These are phyloP conservation scores for Sarocladium kiliense DNA, from an alignment of 2,329 filamentous ascomycete species.

Conservation along the genomic window DNA sequence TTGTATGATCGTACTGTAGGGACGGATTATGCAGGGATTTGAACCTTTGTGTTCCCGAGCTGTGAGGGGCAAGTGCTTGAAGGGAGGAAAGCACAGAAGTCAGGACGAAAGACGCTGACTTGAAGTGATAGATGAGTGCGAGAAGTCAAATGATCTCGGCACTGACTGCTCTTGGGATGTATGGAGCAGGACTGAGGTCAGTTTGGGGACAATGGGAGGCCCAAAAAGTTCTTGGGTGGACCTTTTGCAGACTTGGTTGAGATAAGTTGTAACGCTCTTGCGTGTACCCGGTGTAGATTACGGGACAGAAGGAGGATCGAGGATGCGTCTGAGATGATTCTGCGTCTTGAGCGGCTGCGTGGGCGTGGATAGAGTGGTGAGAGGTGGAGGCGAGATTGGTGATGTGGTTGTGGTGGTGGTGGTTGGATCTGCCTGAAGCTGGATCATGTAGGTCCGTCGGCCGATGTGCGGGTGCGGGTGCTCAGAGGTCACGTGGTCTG, in stretches of 20 bases:
- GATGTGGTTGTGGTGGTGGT: conserved; percentile 1
- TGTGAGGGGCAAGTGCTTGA: conserved; percentile 7
- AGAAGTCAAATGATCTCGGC: not conserved
- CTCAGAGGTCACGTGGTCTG: conserved; percentile 2
- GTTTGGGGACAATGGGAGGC: not conserved
- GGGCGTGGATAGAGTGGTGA: not conserved
- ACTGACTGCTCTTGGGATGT: not conserved
- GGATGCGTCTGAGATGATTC: conserved; percentile 1
- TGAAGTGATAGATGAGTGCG: not conserved
- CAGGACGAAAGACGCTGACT: not conserved
- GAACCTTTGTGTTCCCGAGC: not conserved
- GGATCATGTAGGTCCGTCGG: conserved; percentile 2
- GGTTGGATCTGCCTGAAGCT: not conserved
- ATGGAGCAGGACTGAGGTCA: conserved; percentile 5
- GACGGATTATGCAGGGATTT: not conserved
- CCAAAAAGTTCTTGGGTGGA: conserved; percentile 9
- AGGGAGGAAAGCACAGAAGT: not conserved
- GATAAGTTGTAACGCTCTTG: not conserved
- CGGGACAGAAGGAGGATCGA: not conserved
- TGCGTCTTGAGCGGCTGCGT: not conserved
- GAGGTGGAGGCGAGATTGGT: not conserved
- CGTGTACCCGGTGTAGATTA: not conserved
- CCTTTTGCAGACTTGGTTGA: not conserved
- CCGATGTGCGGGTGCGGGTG: not conserved
- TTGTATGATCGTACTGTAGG: not conserved